Evolutionary conservation across 805 yeast species (phyloP).

Genomic region (Myxozyma neglecta): DNA sequence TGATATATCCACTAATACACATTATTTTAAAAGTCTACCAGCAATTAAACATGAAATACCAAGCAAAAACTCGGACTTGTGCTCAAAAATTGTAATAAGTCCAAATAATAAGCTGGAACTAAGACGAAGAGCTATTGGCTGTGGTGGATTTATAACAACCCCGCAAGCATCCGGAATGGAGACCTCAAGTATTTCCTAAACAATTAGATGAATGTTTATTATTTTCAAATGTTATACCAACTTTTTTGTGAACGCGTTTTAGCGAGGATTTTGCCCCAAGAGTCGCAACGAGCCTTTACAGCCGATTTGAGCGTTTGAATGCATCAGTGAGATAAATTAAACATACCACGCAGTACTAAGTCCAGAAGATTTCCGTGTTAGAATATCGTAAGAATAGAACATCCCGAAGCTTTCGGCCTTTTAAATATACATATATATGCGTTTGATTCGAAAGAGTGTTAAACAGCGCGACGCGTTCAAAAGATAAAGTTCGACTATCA

Average conservation of each 20-base stretch:
- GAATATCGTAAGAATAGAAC: slow-evolving; percentile 32
- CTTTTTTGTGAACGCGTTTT: slow-evolving; percentile 28
- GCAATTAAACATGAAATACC: not conserved
- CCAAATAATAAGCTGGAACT: slow-evolving; percentile 34
- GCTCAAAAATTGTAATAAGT: slow-evolving; percentile 28
- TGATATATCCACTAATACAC: slow-evolving; percentile 10
- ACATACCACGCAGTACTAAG: slow-evolving; percentile 32
- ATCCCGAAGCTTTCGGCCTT: slow-evolving; percentile 1
- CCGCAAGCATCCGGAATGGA: slow-evolving; percentile 32
- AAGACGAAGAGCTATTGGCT: slow-evolving; percentile 35
- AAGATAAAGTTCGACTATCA: not conserved
- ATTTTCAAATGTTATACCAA: not conserved
- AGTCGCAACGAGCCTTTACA: slow-evolving; percentile 33
- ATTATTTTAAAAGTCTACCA: not conserved
- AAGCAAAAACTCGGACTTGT: slow-evolving; percentile 22
- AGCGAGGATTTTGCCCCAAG: slow-evolving; percentile 33
- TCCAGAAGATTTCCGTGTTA: slow-evolving; percentile 20
- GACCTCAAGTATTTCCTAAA: slow-evolving; percentile 32
- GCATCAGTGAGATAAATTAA: not conserved
- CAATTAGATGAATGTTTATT: not conserved
- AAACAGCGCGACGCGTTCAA: not conserved
- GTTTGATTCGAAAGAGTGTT: not conserved
- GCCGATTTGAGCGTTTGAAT: not conserved
- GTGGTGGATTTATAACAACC: slow-evolving; percentile 31
- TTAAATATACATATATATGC: not conserved